Percentiles rank a stretch among this genome's conserved stretches.
Conservation (phyloP, 441 rosid species). For the Populus tomentosa region DNA sequence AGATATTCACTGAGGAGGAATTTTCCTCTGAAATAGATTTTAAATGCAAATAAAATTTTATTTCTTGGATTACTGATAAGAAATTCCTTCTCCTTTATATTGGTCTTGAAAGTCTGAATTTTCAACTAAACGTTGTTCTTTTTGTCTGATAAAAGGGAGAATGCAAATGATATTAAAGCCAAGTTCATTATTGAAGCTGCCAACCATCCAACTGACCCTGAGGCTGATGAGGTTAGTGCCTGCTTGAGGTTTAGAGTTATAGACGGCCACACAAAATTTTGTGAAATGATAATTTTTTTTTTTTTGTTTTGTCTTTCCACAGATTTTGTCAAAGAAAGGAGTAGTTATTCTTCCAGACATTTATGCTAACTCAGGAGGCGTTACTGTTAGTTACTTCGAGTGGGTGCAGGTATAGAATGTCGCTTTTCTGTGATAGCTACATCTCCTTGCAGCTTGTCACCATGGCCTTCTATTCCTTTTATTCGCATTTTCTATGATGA, state of each 20-base stretch:
- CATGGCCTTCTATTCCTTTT: background rate
- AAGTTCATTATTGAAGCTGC: conserved; percentile 95
- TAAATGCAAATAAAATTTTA: background rate
- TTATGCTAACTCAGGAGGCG: conserved; percentile 95
- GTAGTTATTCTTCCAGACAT: conserved; percentile 88
- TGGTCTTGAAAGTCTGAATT: background rate
- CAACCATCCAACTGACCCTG: conserved; percentile 97
- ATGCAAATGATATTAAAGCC: conserved; percentile 86
- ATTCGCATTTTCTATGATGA: too few species aligned
- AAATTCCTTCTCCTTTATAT: background rate
- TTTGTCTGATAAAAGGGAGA: conserved; percentile 50
- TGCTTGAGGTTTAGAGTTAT: background rate
- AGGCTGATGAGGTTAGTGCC: conserved; percentile 81
- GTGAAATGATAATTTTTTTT: background rate
- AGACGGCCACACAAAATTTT: background rate
- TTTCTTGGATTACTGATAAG: background rate
- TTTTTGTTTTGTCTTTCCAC: conserved; percentile 12
- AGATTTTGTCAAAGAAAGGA: conserved; percentile 91
- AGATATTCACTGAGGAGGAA: background rate
- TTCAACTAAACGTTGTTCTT: background rate
- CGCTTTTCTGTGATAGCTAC: background rate
- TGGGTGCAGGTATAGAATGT: conserved; percentile 78
- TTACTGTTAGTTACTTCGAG: conserved; percentile 94
- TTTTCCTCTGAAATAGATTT: background rate
- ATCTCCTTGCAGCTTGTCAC: background rate